These are phyloP conservation scores for Centaurea solstitialis DNA, from an alignment of 129 eudicot species.

Conservation along the genomic window DNA sequence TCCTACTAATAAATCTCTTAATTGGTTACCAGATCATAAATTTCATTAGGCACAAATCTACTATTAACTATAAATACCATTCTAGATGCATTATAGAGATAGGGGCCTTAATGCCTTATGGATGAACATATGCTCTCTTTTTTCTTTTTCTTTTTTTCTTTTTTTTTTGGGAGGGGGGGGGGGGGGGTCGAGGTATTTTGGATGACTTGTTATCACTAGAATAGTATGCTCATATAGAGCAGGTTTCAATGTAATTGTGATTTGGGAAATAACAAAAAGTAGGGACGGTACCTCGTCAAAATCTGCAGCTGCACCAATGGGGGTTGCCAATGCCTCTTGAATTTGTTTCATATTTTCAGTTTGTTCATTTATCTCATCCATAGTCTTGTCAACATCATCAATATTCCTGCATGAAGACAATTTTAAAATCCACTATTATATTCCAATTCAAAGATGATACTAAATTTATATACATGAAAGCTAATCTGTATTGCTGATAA, in stretches of 20 bases:
- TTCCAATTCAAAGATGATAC: slow-evolving; percentile 4
- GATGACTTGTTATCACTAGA: too few species aligned
- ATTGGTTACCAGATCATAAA: background rate
- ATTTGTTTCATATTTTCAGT: slow-evolving; percentile 54
- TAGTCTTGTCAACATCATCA: slow-evolving; percentile 61
- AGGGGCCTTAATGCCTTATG: too few species aligned
- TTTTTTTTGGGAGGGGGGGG: too few species aligned
- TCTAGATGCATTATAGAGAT: background rate
- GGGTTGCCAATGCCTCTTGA: slow-evolving; percentile 59
- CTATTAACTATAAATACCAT: background rate
- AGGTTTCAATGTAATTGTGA: background rate
- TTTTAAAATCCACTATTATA: background rate
- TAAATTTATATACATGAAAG: slow-evolving; percentile 6
- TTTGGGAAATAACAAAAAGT: background rate
- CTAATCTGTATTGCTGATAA: background rate
- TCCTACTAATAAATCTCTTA: background rate
- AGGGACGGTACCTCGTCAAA: slow-evolving; percentile 45
- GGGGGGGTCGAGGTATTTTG: too few species aligned
- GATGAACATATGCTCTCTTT: too few species aligned
- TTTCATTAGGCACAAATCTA: too few species aligned
- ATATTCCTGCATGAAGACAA: slow-evolving; percentile 41
- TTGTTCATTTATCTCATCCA: slow-evolving; percentile 66
- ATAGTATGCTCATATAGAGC: background rate
- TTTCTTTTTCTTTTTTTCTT: too few species aligned
- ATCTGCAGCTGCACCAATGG: slow-evolving; percentile 58